Evolutionary conservation across 306 rosid species (phyloP).

Genomic region (Citrullus colocynthis): DNA sequence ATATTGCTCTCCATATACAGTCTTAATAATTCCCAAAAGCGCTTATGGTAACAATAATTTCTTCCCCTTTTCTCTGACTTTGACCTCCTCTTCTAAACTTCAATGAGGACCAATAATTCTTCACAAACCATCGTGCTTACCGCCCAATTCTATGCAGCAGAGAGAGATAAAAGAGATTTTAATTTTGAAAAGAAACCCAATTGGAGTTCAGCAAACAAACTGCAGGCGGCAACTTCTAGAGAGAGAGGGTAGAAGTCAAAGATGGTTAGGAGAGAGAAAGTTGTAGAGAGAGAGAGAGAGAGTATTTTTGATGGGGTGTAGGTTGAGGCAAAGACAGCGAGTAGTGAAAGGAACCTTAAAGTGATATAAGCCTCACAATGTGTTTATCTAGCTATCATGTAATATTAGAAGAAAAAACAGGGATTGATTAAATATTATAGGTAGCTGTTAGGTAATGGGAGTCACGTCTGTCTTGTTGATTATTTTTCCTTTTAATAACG

Average conservation of each 20-base stretch:
- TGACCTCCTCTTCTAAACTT: not conserved
- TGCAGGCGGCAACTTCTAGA: constrained; percentile 33
- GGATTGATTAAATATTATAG: constrained; percentile 26
- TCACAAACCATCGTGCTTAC: constrained; percentile 27
- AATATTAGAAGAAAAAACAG: not conserved
- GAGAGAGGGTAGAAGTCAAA: constrained; percentile 20
- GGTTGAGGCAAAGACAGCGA: constrained; percentile 11
- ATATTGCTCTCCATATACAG: not conserved
- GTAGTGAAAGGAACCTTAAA: constrained; percentile 9
- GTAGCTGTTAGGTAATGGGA: constrained; percentile 49
- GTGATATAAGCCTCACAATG: constrained; percentile 47
- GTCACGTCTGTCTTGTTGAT: constrained; percentile 57
- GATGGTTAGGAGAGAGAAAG: constrained; percentile 3
- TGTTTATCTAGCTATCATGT: constrained; percentile 16
- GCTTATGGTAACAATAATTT: not conserved
- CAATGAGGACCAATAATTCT: constrained; percentile 3
- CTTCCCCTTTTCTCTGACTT: not conserved
- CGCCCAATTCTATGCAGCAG: constrained; percentile 23
- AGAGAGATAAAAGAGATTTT: constrained; percentile 1
- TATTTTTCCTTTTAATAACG: not conserved
- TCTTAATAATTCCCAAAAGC: not conserved
- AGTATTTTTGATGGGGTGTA: constrained; percentile 12
- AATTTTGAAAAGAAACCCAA: constrained; percentile 7
- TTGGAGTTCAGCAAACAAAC: constrained; percentile 5
- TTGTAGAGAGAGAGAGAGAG: not conserved